phyloP scores from a whole-genome alignment of 805 yeast species.

The Brettanomyces custersianus region DNA sequence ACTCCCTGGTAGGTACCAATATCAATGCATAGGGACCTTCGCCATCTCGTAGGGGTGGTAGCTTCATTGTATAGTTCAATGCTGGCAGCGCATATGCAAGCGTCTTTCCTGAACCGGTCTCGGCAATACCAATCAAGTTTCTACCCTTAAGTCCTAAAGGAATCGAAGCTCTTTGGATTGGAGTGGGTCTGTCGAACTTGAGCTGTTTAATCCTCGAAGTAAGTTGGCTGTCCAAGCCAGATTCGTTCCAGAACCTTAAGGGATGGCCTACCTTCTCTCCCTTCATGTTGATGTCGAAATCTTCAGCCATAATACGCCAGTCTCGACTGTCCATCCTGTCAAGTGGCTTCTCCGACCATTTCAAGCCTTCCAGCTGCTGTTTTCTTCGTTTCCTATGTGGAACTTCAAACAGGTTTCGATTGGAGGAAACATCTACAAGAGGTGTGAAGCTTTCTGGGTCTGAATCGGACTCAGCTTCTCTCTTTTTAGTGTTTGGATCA shows the following conservation, averaged over 20 bases:
- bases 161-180: conserved; percentile 83
- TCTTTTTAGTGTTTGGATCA: conserved; percentile 18
- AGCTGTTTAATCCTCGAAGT: conserved; percentile 27
- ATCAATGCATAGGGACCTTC: conserved; percentile 72
- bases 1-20: conserved; percentile 88
- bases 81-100: conserved; percentile 74
- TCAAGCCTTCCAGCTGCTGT: no score
- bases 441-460: no score
- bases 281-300: conserved; percentile 54
- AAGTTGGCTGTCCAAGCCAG: conserved; percentile 32
- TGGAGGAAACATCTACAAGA: no score
- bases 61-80: conserved; percentile 40
- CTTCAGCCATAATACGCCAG: conserved; percentile 83
- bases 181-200: conserved; percentile 65
- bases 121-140: conserved; percentile 86
- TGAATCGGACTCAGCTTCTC: conserved; percentile 3
- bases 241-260: conserved; percentile 66
- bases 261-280: conserved; percentile 49
- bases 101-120: conserved; percentile 96
- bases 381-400: not conserved
- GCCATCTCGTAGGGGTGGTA: conserved; percentile 34
- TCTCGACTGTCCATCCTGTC: conserved; percentile 69
- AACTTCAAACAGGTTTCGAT: no score
- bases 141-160: conserved; percentile 53
- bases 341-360: conserved; percentile 68